Evolutionary conservation across 176 grass and related monocot genomes (phyloP).

Genomic region (Zea luxurians): DNA sequence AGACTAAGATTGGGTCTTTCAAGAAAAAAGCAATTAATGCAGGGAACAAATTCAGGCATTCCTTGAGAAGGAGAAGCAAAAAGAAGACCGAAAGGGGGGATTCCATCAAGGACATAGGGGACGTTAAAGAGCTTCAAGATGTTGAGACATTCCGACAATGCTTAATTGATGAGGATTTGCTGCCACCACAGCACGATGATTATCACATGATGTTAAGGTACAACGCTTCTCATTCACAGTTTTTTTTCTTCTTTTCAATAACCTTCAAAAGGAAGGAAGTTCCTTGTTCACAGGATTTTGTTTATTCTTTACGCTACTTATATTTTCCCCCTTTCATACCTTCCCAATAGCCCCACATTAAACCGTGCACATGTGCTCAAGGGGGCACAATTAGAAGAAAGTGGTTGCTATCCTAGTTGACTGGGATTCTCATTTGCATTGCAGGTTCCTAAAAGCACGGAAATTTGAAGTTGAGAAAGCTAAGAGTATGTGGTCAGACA

Average conservation of each 20-base stretch:
- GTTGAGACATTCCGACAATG: constrained; percentile 74
- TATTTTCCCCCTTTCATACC: constrained; percentile 10
- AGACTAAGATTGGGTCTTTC: constrained; percentile 76
- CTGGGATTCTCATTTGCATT: constrained; percentile 24
- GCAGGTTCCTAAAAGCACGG: constrained; percentile 82
- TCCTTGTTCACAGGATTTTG: constrained; percentile 24
- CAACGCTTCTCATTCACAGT: constrained; percentile 12
- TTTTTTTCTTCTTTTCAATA: not conserved
- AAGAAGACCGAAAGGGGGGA: constrained; percentile 52
- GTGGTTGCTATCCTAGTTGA: not conserved
- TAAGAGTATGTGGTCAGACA: constrained; percentile 91
- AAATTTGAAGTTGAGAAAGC: constrained; percentile 86
- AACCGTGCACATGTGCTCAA: constrained; percentile 16
- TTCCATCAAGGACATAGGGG: constrained; percentile 82
- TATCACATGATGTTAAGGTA: constrained; percentile 98
- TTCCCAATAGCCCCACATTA: constrained; percentile 1
- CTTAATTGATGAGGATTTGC: constrained; percentile 72
- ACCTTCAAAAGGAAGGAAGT: not conserved
- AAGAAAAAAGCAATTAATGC: constrained; percentile 93
- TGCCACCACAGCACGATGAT: constrained; percentile 79
- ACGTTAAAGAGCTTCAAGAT: constrained; percentile 69
- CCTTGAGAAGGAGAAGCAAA: constrained; percentile 76
- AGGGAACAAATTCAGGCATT: constrained; percentile 91
- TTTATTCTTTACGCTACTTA: constrained; percentile 16
- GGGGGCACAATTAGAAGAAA: constrained; percentile 8